Evolutionary conservation across 208 protist species (phyloP).

Genomic region (Trichomonas tenax): DNA sequence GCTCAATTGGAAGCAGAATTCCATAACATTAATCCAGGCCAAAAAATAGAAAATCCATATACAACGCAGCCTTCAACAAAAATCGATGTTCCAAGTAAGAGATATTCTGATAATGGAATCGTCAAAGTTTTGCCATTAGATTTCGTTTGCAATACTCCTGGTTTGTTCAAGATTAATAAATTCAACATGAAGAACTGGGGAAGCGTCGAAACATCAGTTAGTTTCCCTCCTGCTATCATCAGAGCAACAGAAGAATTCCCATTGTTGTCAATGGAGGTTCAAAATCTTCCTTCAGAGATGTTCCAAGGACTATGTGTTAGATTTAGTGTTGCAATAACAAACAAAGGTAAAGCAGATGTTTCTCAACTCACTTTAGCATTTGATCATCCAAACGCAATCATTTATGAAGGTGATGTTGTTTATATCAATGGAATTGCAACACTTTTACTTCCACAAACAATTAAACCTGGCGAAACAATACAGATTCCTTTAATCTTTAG

Average conservation of each 20-base stretch:
- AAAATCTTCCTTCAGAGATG: neutral
- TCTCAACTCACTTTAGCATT: neutral
- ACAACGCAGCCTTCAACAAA: neutral
- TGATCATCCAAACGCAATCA: neutral
- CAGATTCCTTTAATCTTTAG: neutral
- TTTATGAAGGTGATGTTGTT: neutral
- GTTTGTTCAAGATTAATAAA: neutral
- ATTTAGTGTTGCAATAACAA: neutral
- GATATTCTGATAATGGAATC: neutral
- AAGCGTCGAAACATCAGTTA: neutral
- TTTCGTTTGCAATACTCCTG: neutral
- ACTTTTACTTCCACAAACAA: neutral
- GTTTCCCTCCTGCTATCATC: neutral
- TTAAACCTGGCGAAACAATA: neutral
- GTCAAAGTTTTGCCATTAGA: neutral
- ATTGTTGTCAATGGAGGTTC: neutral
- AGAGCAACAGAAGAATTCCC: neutral
- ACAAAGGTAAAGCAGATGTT: neutral
- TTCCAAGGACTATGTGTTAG: neutral
- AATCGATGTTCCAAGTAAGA: neutral
- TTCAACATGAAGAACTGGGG: neutral
- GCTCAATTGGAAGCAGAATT: neutral
- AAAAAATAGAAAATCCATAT: neutral
- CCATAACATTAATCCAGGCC: no score
- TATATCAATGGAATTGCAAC: neutral